Evolutionary conservation across 768 basidiomycete species (phyloP), one percentile per base, ranked within the genome.

Genomic region (Podaxis sp.): DNA sequence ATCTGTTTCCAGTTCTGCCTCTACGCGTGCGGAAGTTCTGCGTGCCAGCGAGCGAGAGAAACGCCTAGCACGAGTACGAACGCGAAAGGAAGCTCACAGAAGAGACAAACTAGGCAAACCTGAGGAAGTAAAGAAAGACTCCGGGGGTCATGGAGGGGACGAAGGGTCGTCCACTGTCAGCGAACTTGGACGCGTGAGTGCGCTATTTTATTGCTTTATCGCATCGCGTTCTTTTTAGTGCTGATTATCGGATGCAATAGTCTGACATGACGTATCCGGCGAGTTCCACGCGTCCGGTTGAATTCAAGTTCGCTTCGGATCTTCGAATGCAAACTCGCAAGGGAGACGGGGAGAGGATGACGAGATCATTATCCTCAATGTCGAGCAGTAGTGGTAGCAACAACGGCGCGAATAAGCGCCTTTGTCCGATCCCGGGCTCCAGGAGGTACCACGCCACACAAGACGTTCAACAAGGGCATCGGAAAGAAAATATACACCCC

Each of bases 261-360:
- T 50, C 61, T 41, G 54, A 26, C 46, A 26, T 62, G 40, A 60
- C 58, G 40, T 53, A 55, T 46, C 40, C 22, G 30, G 28, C 20
- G 20, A 20, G 59, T 28, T 69, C 76, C 61, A 84, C 83, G 56
- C 78, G 77, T 66, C 80, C 83, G 60, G 72, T 77, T 46, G 84
- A 74, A 67, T 87, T 87, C 75, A 80, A 77, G 56, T 87, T 87
- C 69, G 77, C 77, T 20, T 70, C 82, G 8, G 83, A 85, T 40
- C 77, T 77, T 38, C 80, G 82, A 63, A 66, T 82, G 56, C 80
- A 82, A 68, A 76, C 76, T 15, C 83, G 84, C 62, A 82, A 77
- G 68, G 68, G 67, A 57, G 75, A 76, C 40, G 65, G 69, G 56
- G 76, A 41, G 53, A 49, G 24, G 36, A 56, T 50, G 54, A 60